phyloP scores from a whole-genome alignment of 345 rosid genomes.

The Turritis glabra region DNA sequence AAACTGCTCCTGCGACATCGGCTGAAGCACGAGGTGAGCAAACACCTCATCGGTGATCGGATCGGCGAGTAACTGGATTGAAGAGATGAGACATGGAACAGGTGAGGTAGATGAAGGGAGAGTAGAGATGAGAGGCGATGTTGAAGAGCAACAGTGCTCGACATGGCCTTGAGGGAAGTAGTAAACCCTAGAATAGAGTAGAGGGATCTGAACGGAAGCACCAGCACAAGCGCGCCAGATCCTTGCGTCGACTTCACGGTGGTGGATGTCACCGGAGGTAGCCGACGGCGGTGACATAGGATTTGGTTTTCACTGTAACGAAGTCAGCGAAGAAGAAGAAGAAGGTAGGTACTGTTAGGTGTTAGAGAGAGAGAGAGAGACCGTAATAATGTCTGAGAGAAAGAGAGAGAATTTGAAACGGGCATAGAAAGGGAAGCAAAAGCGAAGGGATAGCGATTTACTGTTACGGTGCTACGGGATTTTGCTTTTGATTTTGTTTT shows the following conservation, averaged over 20 bases:
- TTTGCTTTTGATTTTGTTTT: slow-evolving; percentile 14
- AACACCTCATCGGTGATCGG: slow-evolving; percentile 77
- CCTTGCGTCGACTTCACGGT: slow-evolving; percentile 51
- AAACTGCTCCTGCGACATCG: slow-evolving; percentile 18
- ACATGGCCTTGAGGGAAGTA: slow-evolving; percentile 89
- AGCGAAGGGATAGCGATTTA: slow-evolving; percentile 18
- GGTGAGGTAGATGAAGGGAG: slow-evolving; percentile 36
- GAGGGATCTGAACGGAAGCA: slow-evolving; percentile 58
- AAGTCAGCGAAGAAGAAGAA: slow-evolving; percentile 19
- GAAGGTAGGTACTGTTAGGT: slow-evolving; percentile 23
- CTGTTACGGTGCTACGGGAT: slow-evolving; percentile 37
- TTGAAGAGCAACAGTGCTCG: slow-evolving; percentile 53
- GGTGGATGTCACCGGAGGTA: slow-evolving; percentile 22
- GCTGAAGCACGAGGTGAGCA: slow-evolving; percentile 49
- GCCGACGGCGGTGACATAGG: slow-evolving; percentile 43
- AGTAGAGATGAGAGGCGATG: slow-evolving; percentile 26
- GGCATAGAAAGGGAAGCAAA: neutral
- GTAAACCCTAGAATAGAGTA: slow-evolving; percentile 65
- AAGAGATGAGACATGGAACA: slow-evolving; percentile 53
- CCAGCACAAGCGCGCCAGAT: slow-evolving; percentile 94
- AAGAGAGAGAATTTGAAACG: neutral
- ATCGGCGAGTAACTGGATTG: slow-evolving; percentile 62
- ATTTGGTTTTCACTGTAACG: slow-evolving; percentile 23
- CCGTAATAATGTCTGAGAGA: slow-evolving; percentile 21
- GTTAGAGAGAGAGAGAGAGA: slow-evolving; percentile 31